Evolutionary conservation across 176 grass and related monocot genomes (phyloP), one percentile per base, ranked within the genome.

Genomic region (Musa itinerans): DNA sequence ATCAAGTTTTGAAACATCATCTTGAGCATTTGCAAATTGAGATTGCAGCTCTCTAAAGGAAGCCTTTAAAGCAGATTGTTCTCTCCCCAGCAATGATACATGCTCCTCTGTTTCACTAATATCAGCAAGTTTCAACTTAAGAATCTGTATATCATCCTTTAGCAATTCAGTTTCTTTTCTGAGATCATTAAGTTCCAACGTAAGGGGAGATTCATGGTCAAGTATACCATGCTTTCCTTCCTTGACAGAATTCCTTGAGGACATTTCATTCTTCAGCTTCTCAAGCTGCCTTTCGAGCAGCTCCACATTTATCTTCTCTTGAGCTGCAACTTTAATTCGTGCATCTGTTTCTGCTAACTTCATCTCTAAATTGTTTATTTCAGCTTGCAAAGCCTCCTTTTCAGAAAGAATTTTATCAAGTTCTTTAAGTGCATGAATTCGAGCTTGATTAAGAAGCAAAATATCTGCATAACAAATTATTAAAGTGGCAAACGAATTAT

Each of bases 391-490:
- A 52, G 80, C 74, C 77, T 93, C 90, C 66, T 98, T 98, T 79
- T 98, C 94, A 81, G 81, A 83, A 79, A 89, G 80, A 89, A 98
- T 65, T 89, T 84, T 98, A 43, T 93, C 90, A 82, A 88, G 68
- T 79, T 65, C 78, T 84, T 87, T 82, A 69, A 93, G 72, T 75
- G 90, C 82, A 72, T 81, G 74, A 79, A 93, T 67, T 74, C 86
- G 89, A 82, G 90, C 94, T 87, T 93, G 81, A 91, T 98, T 98
- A 73, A 98, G 79, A 83, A 91, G 90, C 81, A 93, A 75, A 85
- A 93, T 89, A 91, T 98, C 94, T 98, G 87, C 34, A 43, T 43
- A 61, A 43, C 34, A 43, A 43, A 52, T 16, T 11, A 52, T 52
- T 27, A 73, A 23, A 55, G 74, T 17, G 10, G 53, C 71, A 71